Evolutionary conservation across 805 yeast genomes (phyloP), one percentile per base, ranked within the genome.

Genomic region (Wickerhamomyces pijperi): DNA sequence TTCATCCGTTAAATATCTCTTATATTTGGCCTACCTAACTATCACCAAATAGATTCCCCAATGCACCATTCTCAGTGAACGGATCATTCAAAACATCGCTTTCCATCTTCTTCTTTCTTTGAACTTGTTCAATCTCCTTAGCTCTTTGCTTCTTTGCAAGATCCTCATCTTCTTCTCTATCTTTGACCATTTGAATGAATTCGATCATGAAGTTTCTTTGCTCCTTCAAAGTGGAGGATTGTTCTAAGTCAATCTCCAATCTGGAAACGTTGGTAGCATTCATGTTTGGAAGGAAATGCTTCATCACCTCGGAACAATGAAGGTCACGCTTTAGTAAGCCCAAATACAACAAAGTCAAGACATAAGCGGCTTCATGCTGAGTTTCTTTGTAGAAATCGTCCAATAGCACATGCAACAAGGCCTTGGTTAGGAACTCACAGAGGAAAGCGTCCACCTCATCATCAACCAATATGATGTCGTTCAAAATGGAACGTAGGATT

Each of bases 321-420:
- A 76, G 73, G 43, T 81, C 76, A 54, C 80, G 78, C 31, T 77
- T 67, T 39, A 90, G 68, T 49, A 85, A 65, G 8, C 82, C 76
- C 51, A 85, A 72, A 56, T 86, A 88, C 36, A 90, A 63, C 3
- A 82, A 75, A 0, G 95, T 82, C 42, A 90, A 70, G 2, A 94
- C 83, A 42, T 83, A 79, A n/a, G 94, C 88, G 1, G 94, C 95
- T 56, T 90, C 98, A 15, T 80, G 74, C 47, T 88, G 94, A 0
- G 92, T 82, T 51, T 90, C 98, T 35, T 73, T 74, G 57, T 83
- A 85, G 44, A 83, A 78, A 40, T 76, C 80, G 50, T 84, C 92
- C 36, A 72, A 65, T 37, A 90, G 62, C 4, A 90, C 76, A 28
- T 69, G 67, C 15, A 85, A 53, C 39, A 90, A 67, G 0, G 92